phyloP scores from a whole-genome alignment of 225 moss, liverwort and hornwort genomes.

The Marchantia polymorpha region DNA sequence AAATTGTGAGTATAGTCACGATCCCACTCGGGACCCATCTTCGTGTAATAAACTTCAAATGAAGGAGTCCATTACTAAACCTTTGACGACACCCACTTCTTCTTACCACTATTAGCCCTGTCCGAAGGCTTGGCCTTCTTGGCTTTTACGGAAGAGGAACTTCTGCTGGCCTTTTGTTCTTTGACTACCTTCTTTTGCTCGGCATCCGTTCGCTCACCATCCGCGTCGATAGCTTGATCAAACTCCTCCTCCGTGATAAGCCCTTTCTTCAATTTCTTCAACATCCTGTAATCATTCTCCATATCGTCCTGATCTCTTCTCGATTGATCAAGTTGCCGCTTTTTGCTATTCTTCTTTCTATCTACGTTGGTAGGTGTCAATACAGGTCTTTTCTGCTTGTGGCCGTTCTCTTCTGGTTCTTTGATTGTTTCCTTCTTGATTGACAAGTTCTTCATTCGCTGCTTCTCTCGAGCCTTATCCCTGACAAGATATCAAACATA shows the following conservation, averaged over 20 bases:
- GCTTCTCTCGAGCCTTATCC: conserved; percentile 91
- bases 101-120: background rate
- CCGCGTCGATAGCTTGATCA: conserved; percentile 42
- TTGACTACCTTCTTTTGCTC: conserved; percentile 1
- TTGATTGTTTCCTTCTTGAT: conserved; percentile 49
- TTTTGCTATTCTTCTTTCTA: conserved; percentile 76
- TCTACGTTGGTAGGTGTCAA: conserved; percentile 23
- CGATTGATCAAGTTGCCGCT: conserved; percentile 61
- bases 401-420: background rate
- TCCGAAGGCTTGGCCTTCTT: conserved; percentile 6
- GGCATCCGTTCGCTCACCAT: conserved; percentile 16
- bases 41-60: background rate
- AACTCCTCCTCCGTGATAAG: conserved; percentile 68
- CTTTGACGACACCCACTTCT: conserved; percentile 4
- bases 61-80: background rate
- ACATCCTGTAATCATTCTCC: conserved; percentile 74
- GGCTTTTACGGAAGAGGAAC: background rate
- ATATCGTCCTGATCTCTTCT: conserved; percentile 82
- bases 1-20: background rate
- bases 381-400: conserved; percentile 28
- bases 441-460: conserved; percentile 66
- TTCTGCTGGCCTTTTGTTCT: background rate
- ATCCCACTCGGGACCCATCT: background rate
- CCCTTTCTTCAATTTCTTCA: conserved; percentile 90
- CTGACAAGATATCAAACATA: conserved; percentile 31